Evolutionary conservation across 805 yeast genomes (phyloP).

Genomic region (Kuraishia borneana): DNA sequence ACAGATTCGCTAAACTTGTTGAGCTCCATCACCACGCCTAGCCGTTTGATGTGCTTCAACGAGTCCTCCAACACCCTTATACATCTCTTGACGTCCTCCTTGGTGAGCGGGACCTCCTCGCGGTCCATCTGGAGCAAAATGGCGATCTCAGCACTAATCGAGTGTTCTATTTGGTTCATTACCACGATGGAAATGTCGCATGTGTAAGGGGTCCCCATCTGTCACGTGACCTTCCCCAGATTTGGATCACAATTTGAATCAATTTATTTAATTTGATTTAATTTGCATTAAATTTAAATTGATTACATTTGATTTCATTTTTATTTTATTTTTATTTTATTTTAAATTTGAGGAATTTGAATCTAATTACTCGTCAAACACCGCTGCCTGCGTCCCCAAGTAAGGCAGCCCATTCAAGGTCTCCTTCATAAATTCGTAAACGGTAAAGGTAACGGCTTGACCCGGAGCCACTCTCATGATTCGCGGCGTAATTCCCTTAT

Average conservation of each 20-base stretch:
- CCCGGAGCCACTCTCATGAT: conserved; percentile 99
- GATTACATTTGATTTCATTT: too few species aligned
- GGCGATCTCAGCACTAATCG: too few species aligned
- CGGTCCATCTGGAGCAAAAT: too few species aligned
- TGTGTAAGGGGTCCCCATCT: too few species aligned
- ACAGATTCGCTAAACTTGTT: not conserved
- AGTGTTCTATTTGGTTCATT: too few species aligned
- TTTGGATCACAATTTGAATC: too few species aligned
- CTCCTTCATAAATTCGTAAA: conserved; percentile 79
- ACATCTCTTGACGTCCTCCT: not conserved
- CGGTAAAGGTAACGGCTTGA: conserved; percentile 97
- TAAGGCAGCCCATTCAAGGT: conserved; percentile 35
- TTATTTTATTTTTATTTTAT: too few species aligned
- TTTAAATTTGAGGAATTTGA: too few species aligned
- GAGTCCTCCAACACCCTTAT: not conserved
- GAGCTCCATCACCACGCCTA: not conserved
- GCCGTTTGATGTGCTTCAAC: not conserved
- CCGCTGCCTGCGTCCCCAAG: conserved; percentile 12
- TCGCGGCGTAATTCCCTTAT: conserved; percentile 97
- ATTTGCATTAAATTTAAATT: too few species aligned
- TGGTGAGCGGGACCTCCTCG: not conserved
- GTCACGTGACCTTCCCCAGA: too few species aligned
- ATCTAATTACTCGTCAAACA: conserved; percentile 21
- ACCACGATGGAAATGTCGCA: too few species aligned
- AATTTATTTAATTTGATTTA: too few species aligned